phyloP scores from a whole-genome alignment of 1,284 basidiomycete genomes.

The Boletus semigastroideus region DNA sequence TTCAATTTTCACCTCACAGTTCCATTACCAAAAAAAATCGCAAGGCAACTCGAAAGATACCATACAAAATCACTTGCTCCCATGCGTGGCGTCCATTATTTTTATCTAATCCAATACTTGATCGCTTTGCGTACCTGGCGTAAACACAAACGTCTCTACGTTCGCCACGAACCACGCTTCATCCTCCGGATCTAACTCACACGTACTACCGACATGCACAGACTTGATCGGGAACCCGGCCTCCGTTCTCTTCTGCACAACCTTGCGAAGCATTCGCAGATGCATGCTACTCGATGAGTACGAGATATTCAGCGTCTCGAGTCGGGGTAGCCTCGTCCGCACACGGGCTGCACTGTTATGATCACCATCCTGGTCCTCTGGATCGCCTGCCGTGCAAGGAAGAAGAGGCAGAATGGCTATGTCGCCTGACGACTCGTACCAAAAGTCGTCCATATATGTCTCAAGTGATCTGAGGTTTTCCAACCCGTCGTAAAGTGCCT shows the following conservation, averaged over 20 bases:
- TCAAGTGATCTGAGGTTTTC: not conserved
- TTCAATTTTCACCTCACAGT: too few species aligned
- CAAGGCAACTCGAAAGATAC: too few species aligned
- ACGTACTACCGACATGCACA: not conserved
- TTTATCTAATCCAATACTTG: too few species aligned
- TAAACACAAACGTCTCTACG: too few species aligned
- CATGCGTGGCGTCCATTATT: too few species aligned
- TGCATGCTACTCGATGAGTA: not conserved
- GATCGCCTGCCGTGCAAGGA: not conserved
- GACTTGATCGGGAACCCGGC: not conserved
- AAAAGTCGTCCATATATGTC: not conserved
- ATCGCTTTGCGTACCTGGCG: too few species aligned
- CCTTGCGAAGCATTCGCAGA: not conserved
- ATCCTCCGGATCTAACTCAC: not conserved
- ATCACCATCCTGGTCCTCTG: not conserved
- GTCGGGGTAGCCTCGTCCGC: not conserved
- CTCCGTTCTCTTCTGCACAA: not conserved
- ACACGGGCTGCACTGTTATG: too few species aligned
- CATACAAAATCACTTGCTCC: too few species aligned
- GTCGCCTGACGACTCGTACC: not conserved
- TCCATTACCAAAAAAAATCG: too few species aligned
- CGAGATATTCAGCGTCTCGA: not conserved
- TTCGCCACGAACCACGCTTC: too few species aligned
- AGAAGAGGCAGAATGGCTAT: not conserved
- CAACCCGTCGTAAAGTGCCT: not conserved